These are phyloP conservation scores for Ganoderma lucidum DNA, from an alignment of 1,284 basidiomycete species.

Conservation along the genomic window DNA sequence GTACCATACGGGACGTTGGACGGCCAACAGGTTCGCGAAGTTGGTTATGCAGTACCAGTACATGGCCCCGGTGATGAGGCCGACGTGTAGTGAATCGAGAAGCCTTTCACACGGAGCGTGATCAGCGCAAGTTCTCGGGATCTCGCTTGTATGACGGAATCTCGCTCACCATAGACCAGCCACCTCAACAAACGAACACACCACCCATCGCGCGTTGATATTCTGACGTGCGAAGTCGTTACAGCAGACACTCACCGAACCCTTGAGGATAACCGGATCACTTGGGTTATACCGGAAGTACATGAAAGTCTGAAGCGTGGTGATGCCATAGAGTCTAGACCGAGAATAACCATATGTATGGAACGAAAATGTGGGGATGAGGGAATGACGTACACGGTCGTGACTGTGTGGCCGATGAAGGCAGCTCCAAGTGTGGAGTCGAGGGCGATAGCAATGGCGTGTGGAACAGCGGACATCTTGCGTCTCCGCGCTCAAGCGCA, in stretches of 20 bases:
- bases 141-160: not conserved
- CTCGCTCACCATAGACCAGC: conserved; percentile 24
- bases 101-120: conserved; percentile 15
- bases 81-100: conserved; percentile 33
- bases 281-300: conserved; percentile 26
- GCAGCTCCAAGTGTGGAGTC: conserved; percentile 32
- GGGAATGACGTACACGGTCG: conserved; percentile 24
- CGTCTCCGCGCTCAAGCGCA: not conserved
- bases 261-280: conserved; percentile 15
- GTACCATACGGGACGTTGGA: conserved; percentile 33
- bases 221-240: not conserved
- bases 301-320: conserved; percentile 27
- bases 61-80: conserved; percentile 31
- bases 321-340: conserved; percentile 34
- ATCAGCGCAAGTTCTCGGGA: not conserved
- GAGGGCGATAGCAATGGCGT: conserved; percentile 7
- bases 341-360: not conserved
- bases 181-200: conserved; percentile 18
- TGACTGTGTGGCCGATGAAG: conserved; percentile 30
- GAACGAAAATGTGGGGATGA: not conserved
- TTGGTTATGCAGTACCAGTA: conserved; percentile 36
- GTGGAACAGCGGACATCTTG: not conserved
- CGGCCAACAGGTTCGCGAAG: conserved; percentile 29
- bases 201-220: too few species aligned
- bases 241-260: conserved; percentile 6